Evolutionary conservation across 306 rosid species (phyloP).

Genomic region (Inga leiocalycina): DNA sequence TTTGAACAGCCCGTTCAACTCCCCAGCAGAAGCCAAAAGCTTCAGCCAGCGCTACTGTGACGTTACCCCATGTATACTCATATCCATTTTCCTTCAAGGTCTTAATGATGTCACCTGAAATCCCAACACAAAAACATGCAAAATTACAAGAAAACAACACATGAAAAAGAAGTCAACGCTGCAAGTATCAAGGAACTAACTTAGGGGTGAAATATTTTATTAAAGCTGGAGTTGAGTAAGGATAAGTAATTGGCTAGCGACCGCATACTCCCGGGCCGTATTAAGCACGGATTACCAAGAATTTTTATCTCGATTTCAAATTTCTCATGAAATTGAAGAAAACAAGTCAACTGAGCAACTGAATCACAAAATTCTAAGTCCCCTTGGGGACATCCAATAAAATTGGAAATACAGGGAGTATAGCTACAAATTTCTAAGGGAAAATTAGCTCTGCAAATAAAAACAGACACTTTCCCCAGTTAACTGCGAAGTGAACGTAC

Average conservation of each 20-base stretch:
- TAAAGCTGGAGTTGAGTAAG: not conserved
- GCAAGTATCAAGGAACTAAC: constrained; percentile 2
- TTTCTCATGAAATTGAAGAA: constrained; percentile 23
- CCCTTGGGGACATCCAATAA: not conserved
- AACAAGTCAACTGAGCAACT: not conserved
- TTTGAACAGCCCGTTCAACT: constrained; percentile 95
- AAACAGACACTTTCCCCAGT: not conserved
- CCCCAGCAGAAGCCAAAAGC: constrained; percentile 98
- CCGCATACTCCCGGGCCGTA: not conserved
- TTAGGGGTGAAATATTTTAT: not conserved
- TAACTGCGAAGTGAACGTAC: constrained; percentile 40
- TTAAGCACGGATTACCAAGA: not conserved
- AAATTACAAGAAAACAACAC: constrained; percentile 29
- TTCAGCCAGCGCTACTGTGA: constrained; percentile 86
- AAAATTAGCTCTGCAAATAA: not conserved
- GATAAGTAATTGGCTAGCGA: not conserved
- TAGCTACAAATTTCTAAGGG: not conserved
- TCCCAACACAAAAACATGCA: constrained; percentile 9
- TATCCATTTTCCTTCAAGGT: constrained; percentile 77
- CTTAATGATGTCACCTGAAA: constrained; percentile 87
- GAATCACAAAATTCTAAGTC: not conserved
- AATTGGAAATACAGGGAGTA: not conserved
- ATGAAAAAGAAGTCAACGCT: not conserved
- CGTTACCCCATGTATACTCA: constrained; percentile 89
- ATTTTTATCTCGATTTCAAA: constrained; percentile 14